phyloP scores from a whole-genome alignment of 306 rosid species.

The Rubus idaeus region DNA sequence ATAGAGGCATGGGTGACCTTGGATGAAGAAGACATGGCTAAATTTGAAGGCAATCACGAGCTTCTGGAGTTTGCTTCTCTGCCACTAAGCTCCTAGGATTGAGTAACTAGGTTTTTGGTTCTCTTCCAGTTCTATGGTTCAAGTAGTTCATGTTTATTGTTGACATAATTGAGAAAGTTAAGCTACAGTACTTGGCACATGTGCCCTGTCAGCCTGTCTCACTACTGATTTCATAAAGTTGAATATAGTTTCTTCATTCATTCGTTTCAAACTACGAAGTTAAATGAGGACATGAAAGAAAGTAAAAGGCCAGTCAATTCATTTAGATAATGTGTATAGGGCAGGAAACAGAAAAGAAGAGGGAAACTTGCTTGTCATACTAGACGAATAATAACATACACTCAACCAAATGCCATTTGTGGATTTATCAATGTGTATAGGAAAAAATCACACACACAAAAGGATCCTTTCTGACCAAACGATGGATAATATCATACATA shows the following conservation, averaged over 20 bases:
- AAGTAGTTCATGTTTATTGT: not conserved
- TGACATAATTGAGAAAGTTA: not conserved
- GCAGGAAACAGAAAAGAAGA: not conserved
- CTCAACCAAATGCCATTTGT: conserved; percentile 6
- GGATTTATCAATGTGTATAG: conserved; percentile 15
- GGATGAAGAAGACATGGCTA: conserved; percentile 12
- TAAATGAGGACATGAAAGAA: not conserved
- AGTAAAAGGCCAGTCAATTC: not conserved
- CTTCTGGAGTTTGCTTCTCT: conserved; percentile 7
- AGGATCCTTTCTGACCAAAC: conserved; percentile 24
- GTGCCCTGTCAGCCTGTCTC: not conserved
- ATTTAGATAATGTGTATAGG: no score
- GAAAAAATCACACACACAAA: conserved; percentile 16
- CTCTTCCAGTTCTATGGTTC: not conserved
- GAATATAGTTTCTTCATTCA: not conserved
- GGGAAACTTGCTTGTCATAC: not conserved
- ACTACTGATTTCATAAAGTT: not conserved
- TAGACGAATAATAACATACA: not conserved
- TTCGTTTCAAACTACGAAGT: not conserved
- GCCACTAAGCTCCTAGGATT: conserved; percentile 8
- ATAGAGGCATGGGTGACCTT: conserved; percentile 22
- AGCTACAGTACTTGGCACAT: not conserved
- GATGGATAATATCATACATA: conserved; percentile 26
- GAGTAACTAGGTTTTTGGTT: not conserved
- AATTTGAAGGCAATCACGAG: not conserved